These are phyloP conservation scores for Coemansia sp. DNA, from an alignment of 192 early-diverging fungal genomes.

Conservation along the genomic window DNA sequence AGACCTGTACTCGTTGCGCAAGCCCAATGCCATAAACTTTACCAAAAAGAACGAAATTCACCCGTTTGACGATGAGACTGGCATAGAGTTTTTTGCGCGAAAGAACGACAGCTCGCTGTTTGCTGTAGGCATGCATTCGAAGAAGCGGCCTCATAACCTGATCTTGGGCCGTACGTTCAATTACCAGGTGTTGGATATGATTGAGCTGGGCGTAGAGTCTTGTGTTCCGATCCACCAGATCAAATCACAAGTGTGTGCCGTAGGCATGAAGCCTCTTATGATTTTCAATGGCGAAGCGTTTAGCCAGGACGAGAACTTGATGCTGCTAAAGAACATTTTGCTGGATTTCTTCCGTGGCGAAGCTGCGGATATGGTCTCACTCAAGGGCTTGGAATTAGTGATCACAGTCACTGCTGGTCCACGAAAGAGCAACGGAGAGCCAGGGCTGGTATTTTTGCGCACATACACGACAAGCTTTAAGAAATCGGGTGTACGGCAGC, in stretches of 20 bases:
- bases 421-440: slow-evolving; percentile 57
- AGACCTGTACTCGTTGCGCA: slow-evolving; percentile 90
- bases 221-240: slow-evolving; percentile 69
- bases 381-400: slow-evolving; percentile 86
- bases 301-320: slow-evolving; percentile 64
- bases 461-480: slow-evolving; percentile 81
- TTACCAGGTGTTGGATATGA: slow-evolving; percentile 91
- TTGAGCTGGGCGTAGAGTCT: slow-evolving; percentile 84
- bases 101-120: slow-evolving; percentile 95
- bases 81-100: slow-evolving; percentile 88
- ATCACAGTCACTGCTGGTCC: slow-evolving; percentile 79
- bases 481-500: slow-evolving; percentile 81
- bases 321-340: slow-evolving; percentile 77
- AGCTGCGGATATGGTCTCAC: slow-evolving; percentile 67
- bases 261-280: slow-evolving; percentile 87
- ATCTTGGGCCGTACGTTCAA: slow-evolving; percentile 90
- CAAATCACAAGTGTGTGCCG: slow-evolving; percentile 67
- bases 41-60: slow-evolving; percentile 93
- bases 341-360: slow-evolving; percentile 90
- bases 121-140: slow-evolving; percentile 86
- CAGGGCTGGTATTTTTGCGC: slow-evolving; percentile 72
- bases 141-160: slow-evolving; percentile 95
- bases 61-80: slow-evolving; percentile 92
- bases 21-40: slow-evolving; percentile 85
- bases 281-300: slow-evolving; percentile 90